Base-by-base conservation (phyloP, 345 rosid species). In the Eutrema yunnanense region DNA sequence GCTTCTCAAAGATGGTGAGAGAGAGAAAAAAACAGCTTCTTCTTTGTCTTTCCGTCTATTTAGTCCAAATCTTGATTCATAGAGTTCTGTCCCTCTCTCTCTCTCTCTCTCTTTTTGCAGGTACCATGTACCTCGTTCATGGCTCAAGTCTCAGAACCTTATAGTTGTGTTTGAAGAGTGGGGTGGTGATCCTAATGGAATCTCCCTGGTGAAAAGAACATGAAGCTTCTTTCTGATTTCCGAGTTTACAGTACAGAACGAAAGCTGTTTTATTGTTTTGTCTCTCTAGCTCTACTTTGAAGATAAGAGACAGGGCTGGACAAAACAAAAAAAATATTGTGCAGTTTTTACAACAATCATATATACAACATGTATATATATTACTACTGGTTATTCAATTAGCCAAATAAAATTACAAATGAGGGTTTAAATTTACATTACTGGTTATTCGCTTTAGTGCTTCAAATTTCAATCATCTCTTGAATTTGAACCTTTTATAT, bases 81-180 rank as follows among this genome's bases (percentile, higher is more conserved):
- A 27, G 1, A 8, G 58, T 26, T 48, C 0, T 14, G 6, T 47
- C 0, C 48, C 12, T 12, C 33, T n/a, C n/a, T n/a, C n/a, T 12
- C 8, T 33, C 7, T 47, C 16, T 68, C 11, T n/a, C 4, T 57
- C 0, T 38, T 52, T 40, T 80, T 69, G 56, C 76, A 92, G 98
- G 94, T 95, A 95, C 78, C 99, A 92, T 76, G 81, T 92, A 44
- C 98, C 98, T 1, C 87, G 83, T 29, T 88, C 99, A 19, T 92
- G 99, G 98, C 70, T 95, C 46, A 82, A 83, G 34, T 86, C 79
- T 7, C 93, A 86, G 42, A 92, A 95, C 70, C 62, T 81, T 16
- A 43, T 92, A 81, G 90, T 88, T 32, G 94, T 88, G 72, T 86
- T 90, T 54, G 96, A 90, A 75, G 96, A 90, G 54, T 88, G 85